Evolutionary conservation across 1,284 basidiomycete species (phyloP).

Genomic region (Mycena sp.): DNA sequence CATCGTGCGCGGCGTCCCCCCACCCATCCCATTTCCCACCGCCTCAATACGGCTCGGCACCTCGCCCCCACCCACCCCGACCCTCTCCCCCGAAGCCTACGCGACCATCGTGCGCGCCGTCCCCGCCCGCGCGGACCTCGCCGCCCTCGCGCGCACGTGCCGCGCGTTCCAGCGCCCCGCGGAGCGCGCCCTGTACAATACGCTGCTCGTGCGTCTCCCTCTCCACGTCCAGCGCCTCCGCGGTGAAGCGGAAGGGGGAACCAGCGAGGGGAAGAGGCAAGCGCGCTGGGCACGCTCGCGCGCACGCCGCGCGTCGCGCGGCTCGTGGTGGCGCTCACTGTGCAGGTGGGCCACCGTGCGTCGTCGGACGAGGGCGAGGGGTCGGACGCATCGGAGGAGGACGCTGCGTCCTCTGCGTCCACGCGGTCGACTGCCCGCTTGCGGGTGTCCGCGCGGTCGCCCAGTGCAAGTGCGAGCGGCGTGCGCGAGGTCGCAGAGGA

Average conservation of each 20-base stretch:
- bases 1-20: not conserved
- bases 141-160: conserved; percentile 63
- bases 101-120: conserved; percentile 62
- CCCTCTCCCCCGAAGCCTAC: conserved; percentile 62
- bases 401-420: not conserved
- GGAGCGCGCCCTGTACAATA: conserved; percentile 68
- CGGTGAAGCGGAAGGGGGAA: conserved; percentile 47
- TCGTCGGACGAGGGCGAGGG: conserved; percentile 27
- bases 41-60: not conserved
- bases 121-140: conserved; percentile 60
- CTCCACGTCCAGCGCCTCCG: too few species aligned
- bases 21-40: too few species aligned
- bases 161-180: conserved; percentile 61
- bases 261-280: conserved; percentile 12
- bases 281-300: conserved; percentile 55
- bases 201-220: conserved; percentile 55
- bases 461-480: not conserved
- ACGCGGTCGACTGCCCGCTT: not conserved
- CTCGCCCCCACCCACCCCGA: too few species aligned
- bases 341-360: conserved; percentile 39
- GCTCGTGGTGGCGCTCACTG: conserved; percentile 63
- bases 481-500: too few species aligned
- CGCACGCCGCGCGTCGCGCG: conserved; percentile 54
- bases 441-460: not conserved
- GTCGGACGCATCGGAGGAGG: not conserved